Percentiles rank a stretch among this genome's conserved stretches.
Conservation (phyloP, 495 filamentous ascomycete species). For the Penicillium antarcticum region DNA sequence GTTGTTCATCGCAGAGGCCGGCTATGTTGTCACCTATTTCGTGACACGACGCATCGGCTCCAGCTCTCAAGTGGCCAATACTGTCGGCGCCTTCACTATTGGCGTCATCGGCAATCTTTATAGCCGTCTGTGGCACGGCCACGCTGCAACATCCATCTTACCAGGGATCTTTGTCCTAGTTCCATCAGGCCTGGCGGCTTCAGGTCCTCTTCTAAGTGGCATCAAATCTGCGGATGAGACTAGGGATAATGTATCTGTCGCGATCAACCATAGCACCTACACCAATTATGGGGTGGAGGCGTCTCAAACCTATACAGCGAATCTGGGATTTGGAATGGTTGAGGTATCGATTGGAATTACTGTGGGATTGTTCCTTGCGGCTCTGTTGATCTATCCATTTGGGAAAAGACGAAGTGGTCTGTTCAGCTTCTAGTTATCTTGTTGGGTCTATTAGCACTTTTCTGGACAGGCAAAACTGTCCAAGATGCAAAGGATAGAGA, state of each 20-base stretch:
- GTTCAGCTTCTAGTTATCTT: slow-evolving; percentile 67
- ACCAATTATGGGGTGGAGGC: background rate
- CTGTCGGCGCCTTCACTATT: slow-evolving; percentile 81
- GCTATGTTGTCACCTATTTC: slow-evolving; percentile 82
- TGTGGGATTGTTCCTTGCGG: slow-evolving; percentile 81
- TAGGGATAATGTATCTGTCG: slow-evolving; percentile 46
- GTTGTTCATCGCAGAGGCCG: slow-evolving; percentile 75
- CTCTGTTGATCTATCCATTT: slow-evolving; percentile 81
- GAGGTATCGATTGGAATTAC: slow-evolving; percentile 94
- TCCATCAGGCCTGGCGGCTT: slow-evolving; percentile 80
- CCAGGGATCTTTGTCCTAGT: slow-evolving; percentile 95
- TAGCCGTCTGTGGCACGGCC: slow-evolving; percentile 73
- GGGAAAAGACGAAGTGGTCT: slow-evolving; percentile 84
- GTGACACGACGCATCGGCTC: slow-evolving; percentile 59
- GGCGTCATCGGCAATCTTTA: slow-evolving; percentile 87
- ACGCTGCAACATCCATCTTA: slow-evolving; percentile 82
- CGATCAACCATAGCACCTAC: slow-evolving; percentile 31
- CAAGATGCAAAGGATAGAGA: too few relatives aligned
- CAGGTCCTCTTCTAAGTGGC: slow-evolving; percentile 76
- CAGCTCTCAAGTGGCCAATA: slow-evolving; percentile 79
- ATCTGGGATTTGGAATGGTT: slow-evolving; percentile 80
- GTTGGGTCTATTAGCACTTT: too few relatives aligned
- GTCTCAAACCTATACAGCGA: slow-evolving; percentile 57
- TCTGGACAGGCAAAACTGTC: too few relatives aligned
- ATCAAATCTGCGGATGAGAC: slow-evolving; percentile 75